phyloP scores from a whole-genome alignment of 1,284 basidiomycete genomes.

The Cryptococcus hybrid region DNA sequence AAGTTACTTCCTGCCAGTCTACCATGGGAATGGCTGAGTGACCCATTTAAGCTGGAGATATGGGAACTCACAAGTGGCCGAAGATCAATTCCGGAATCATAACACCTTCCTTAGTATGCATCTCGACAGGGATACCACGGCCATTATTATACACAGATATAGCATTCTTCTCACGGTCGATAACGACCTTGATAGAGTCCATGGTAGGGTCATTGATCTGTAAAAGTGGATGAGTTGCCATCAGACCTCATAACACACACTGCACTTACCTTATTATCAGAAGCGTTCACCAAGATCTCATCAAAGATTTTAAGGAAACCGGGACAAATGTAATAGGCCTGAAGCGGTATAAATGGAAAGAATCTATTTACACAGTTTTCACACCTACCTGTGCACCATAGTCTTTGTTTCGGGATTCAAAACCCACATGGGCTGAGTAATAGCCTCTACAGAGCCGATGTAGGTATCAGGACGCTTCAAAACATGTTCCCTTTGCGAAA shows the following conservation, averaged over 20 bases:
- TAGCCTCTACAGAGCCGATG: conserved; percentile 88
- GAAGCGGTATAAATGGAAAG: not conserved
- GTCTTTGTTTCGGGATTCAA: conserved; percentile 75
- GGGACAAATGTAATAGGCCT: conserved; percentile 88
- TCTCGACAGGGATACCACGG: conserved; percentile 93
- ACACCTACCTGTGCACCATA: conserved; percentile 63
- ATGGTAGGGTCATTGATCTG: conserved; percentile 86
- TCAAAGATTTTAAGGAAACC: conserved; percentile 99
- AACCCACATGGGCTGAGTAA: conserved; percentile 86
- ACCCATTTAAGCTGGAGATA: not conserved
- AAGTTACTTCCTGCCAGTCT: conserved; percentile 92
- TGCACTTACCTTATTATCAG: conserved; percentile 86
- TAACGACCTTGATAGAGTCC: conserved; percentile 83
- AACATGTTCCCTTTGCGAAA: conserved; percentile 95
- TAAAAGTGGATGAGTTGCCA: not conserved
- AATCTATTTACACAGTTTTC: not conserved
- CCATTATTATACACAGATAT: conserved; percentile 98
- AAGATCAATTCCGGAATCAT: conserved; percentile 99
- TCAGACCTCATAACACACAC: conserved; percentile 5
- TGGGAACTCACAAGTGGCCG: conserved; percentile 67
- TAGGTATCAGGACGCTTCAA: conserved; percentile 97
- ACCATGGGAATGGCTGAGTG: not conserved
- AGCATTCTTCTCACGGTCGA: conserved; percentile 77
- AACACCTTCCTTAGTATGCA: conserved; percentile 88
- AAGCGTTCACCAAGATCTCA: conserved; percentile 98